Evolutionary conservation across 1,139 yeast genomes (phyloP).

Genomic region (Pichia sp.): DNA sequence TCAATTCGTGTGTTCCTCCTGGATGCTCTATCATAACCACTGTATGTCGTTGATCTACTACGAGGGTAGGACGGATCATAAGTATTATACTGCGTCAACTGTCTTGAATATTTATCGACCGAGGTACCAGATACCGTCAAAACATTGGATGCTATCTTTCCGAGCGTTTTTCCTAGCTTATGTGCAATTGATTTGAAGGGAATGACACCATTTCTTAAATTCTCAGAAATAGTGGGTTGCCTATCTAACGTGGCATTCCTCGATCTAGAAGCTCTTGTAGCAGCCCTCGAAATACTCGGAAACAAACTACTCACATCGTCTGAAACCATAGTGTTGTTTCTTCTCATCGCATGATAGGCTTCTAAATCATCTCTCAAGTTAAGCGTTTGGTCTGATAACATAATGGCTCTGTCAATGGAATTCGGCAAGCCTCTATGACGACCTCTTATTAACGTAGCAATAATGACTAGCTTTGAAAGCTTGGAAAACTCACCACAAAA

Average conservation of each 20-base stretch:
- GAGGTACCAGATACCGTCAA: slow-evolving; percentile 17
- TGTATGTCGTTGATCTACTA: slow-evolving; percentile 4
- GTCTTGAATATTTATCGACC: slow-evolving; percentile 17
- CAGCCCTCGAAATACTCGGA: slow-evolving; percentile 13
- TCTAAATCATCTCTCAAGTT: slow-evolving; percentile 63
- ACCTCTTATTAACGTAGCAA: slow-evolving; percentile 90
- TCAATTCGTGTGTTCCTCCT: neutral
- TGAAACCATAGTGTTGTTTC: slow-evolving; percentile 20
- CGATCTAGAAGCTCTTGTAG: slow-evolving; percentile 7
- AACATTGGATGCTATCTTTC: slow-evolving; percentile 12
- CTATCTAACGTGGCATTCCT: slow-evolving; percentile 3
- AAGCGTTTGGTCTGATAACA: slow-evolving; percentile 73
- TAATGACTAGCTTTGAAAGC: slow-evolving; percentile 76
- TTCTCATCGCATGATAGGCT: slow-evolving; percentile 47
- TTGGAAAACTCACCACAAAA: slow-evolving; percentile 67
- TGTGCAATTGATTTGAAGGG: slow-evolving; percentile 12
- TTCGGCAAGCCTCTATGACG: slow-evolving; percentile 97
- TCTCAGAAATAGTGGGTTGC: slow-evolving; percentile 13
- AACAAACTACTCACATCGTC: slow-evolving; percentile 4
- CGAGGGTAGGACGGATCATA: slow-evolving; percentile 6
- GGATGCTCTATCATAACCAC: neutral
- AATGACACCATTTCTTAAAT: slow-evolving; percentile 13
- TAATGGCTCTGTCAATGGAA: slow-evolving; percentile 87
- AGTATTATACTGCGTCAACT: slow-evolving; percentile 28
- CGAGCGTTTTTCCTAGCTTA: slow-evolving; percentile 10